Conservation (phyloP, 2,329 filamentous ascomycete species). For the Trichoderma sp. region DNA sequence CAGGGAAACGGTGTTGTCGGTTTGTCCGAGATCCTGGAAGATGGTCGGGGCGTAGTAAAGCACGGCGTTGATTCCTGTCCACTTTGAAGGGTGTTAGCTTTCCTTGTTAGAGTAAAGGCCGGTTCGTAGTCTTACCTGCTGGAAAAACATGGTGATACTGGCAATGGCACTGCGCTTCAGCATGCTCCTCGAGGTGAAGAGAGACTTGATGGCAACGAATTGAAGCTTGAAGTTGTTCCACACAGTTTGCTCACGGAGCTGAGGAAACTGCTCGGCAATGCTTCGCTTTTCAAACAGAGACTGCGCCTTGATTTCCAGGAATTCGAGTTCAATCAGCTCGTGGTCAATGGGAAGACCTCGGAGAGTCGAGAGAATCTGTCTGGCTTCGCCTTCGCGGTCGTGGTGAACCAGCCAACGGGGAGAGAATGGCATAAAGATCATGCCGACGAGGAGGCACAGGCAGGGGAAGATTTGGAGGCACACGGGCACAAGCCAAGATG, state of each 20-base stretch:
- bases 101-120: no score
- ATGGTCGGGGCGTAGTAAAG: slow-evolving; percentile 73
- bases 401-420: slow-evolving; percentile 76
- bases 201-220: slow-evolving; percentile 79
- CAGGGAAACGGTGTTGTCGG: slow-evolving; percentile 52
- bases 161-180: slow-evolving; percentile 66
- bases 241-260: slow-evolving; percentile 59
- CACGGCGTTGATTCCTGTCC: slow-evolving; percentile 56
- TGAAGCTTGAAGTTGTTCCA: slow-evolving; percentile 72
- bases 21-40: slow-evolving; percentile 66
- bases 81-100: slow-evolving; percentile 20
- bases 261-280: slow-evolving; percentile 66
- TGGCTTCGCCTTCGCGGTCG: slow-evolving; percentile 67
- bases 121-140: slow-evolving; percentile 34
- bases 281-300: slow-evolving; percentile 72
- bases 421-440: slow-evolving; percentile 78
- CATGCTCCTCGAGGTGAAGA: slow-evolving; percentile 72
- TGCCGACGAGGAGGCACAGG: slow-evolving; percentile 65
- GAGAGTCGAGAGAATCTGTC: slow-evolving; percentile 62
- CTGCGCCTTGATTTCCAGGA: slow-evolving; percentile 81
- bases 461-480: slow-evolving; percentile 71
- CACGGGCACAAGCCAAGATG: slow-evolving; percentile 74
- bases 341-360: slow-evolving; percentile 63
- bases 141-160: slow-evolving; percentile 63
- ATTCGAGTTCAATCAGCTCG: slow-evolving; percentile 72